Base-by-base conservation (phyloP, 1,284 basidiomycete genomes). In the Cryptococcus sp. region DNA sequence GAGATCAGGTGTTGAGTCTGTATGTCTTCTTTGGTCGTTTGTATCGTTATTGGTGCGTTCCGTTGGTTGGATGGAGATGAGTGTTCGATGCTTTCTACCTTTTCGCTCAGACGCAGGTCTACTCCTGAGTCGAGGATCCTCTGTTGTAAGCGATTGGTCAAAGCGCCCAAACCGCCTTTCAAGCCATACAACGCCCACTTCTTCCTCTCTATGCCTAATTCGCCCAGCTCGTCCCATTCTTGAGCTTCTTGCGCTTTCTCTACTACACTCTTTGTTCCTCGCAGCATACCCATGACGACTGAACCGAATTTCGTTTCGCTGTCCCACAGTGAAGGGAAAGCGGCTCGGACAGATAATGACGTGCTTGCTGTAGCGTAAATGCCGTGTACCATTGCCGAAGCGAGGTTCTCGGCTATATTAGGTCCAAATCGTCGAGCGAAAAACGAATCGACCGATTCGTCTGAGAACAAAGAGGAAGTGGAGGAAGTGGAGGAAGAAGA, bases 341-440 rank as follows among this genome's bases (percentile, higher is more conserved):
- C 84, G 3, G 90, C 84, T 2, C 87, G 83, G 0, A 92, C 81
- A 61, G 91, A 93, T 10, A 98, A 78, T 38, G 80, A 68, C 1
- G 88, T 79, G 3, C 91, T 85, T 68, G 95, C 92, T 0, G 91
- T 86, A 0, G 92, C 93, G 72, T 96, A 97, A 59, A 99, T 89
- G 0, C 94, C 95, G 68, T 97, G 94, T 1, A 93, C 85, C 61
- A 97, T 81, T 0, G 93, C 89, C 55, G 88, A 91, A 3, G 89
- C 87, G 50, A 96, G 83, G 4, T 84, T 83, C 11, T 85, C 83
- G 0, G 93, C 90, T 55, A 94, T 84, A 0, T 81, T 75, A 1
- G 80, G 70, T 0, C 92, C 91, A 58, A 97, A 89, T 13, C 92
- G 83, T 5, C 91, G 83, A 0, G 83, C 75, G 55, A 97, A 77